Evolutionary conservation across 306 rosid species (phyloP), one percentile per base, ranked within the genome.

Genomic region (Citrullus amarus): DNA sequence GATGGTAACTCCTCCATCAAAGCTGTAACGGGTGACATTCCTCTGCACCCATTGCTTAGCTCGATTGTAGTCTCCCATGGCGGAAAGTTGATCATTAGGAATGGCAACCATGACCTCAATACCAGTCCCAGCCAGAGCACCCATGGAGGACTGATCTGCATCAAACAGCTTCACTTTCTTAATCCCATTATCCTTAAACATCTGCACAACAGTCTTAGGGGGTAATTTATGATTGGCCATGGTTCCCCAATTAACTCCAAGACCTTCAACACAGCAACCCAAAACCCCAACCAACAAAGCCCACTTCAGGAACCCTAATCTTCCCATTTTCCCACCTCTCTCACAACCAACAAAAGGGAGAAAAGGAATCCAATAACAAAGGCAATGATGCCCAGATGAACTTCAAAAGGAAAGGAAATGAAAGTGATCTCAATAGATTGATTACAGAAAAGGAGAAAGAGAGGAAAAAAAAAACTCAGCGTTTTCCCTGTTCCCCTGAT

Each of bases 161-260:
- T 95, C 97, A 67, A 95, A 95, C 44, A 95, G 96, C 86, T 92
- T 95, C 84, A 95, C 99, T 50, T 95, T 92, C 61, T 85, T 84
- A 81, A 95, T 91, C 68, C 97, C 97, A 77, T 95, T 92, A 78
- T 92, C 92, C 81, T 91, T 92, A 77, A 95, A 39, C 96, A 95
- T 79, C 88, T 92, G 88, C 39, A 91, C 97, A 86, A 95, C 90
- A 2, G 90, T 86, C 28, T 82, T 82, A 13, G 99, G 92, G 0
- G 97, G 96, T 56, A 95, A 80, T 79, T 84, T 77, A 66, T 91
- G 99, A 1, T 91, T 87, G 14, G 99, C 91, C 80, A 88, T 90
- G 4, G 97, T 95, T 18, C 99, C 99, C 99, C 99, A 95, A 70
- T 95, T 95, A 72, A 95, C 96, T 38, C 99, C 99, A 71, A 95